Base-by-base conservation (phyloP, 768 basidiomycete species). In the Boletus coccyginus region DNA sequence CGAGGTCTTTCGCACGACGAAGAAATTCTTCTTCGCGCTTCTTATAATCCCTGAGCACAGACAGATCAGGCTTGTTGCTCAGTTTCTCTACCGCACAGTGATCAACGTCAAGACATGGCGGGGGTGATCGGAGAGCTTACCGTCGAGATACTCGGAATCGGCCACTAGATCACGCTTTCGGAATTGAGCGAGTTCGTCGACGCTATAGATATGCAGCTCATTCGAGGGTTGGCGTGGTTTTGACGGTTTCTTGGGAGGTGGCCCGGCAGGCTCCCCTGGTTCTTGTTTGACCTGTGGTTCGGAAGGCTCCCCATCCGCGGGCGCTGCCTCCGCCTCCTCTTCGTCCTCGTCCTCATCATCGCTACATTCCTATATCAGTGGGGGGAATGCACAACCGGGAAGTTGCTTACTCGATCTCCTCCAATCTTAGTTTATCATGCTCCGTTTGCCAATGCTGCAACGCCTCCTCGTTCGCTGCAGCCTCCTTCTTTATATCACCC, bases 1-100 rank as follows among this genome's bases (percentile, higher is more conserved):
- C 94, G 33, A 97, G 79, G 58, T 98, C 95, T 60, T 86, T 85
- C 6, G 89, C 94, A 19, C 97, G 91, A 48, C 88, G 85, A 59
- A 94, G 74, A 74, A 92, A 98, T 64, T 98, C 93, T 62, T 89
- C 87, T 70, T 98, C 93, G 42, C 94, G 90, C 61, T 85, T 86
- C 66, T 85, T 86, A 72, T 95, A 98, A 64, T 99, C 97, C 56
- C 85, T 86, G 49, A 98, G 78, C 35, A 96, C 94, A 27, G 81
- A 81, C 61, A 96, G 73, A 71, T 98, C 92, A 8, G 94, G 93
- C 64, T 87, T 92, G 64, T 85, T 91, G 66, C 87, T 88, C 62
- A 94, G 76, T 70, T 88, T 85, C 65, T 98, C 95, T 96, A 44
- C 39, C 24, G 10, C 7, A n/a, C 10, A 11, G 2, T 16, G 66